Conservation (phyloP, 192 early-diverging fungal species). For the Gamsiella multidivaricata region DNA sequence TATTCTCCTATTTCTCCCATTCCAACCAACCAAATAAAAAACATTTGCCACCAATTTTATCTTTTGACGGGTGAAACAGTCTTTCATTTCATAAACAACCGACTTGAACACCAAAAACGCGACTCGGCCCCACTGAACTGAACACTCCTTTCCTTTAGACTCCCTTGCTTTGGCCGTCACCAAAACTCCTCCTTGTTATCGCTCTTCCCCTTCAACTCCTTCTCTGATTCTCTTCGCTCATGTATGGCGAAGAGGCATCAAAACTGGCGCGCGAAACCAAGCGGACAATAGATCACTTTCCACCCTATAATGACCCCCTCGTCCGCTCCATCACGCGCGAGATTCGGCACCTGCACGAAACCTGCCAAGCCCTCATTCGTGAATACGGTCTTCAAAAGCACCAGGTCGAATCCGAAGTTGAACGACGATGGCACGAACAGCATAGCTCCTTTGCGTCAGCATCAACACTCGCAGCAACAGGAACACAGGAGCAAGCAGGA, state of each 20-base stretch:
- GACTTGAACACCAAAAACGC: too few species aligned
- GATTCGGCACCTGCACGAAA: constrained; percentile 72
- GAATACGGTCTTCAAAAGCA: constrained; percentile 27
- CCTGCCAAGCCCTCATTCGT: constrained; percentile 57
- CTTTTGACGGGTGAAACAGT: too few species aligned
- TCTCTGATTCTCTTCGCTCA: constrained; percentile 21
- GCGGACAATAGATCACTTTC: constrained; percentile 73
- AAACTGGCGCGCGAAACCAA: constrained; percentile 86
- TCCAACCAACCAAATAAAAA: too few species aligned
- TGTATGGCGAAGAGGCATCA: constrained; percentile 83
- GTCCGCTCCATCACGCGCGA: constrained; percentile 86
- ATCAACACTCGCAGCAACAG: background rate
- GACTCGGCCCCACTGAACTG: too few species aligned
- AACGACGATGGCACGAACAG: constrained; percentile 22
- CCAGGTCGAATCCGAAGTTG: constrained; percentile 19
- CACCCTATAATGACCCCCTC: constrained; percentile 84
- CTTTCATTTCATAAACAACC: too few species aligned
- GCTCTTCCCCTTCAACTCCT: background rate
- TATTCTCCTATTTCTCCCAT: too few species aligned
- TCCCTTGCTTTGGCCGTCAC: too few species aligned
- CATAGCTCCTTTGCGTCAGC: background rate
- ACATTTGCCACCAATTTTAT: constrained; percentile 11
- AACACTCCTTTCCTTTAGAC: too few species aligned
- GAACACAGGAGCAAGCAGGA: background rate
- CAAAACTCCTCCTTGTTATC: background rate